These are phyloP conservation scores for Globisporangium canariense DNA, from an alignment of 352 stramenopile genomes.

Conservation along the genomic window DNA sequence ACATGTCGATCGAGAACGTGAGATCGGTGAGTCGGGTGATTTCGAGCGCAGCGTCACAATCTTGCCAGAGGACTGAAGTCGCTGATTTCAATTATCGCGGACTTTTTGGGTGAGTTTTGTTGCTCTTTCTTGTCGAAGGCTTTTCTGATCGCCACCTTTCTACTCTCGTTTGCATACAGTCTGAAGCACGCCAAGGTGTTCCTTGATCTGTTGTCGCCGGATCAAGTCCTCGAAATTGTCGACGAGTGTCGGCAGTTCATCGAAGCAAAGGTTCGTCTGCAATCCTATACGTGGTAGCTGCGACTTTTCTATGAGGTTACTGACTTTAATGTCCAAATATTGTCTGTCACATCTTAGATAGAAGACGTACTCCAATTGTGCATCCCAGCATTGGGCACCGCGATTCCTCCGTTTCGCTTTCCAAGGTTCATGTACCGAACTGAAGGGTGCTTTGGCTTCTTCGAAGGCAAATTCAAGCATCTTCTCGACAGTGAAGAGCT, in stretches of 20 bases:
- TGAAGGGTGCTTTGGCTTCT: constrained; percentile 70
- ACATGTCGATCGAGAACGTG: constrained; percentile 9
- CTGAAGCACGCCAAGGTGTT: constrained; percentile 24
- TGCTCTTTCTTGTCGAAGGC: not conserved
- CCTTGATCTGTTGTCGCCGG: constrained; percentile 25
- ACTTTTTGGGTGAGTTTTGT: constrained; percentile 14
- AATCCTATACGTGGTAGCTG: not conserved
- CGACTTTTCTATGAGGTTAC: not conserved
- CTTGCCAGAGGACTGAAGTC: not conserved
- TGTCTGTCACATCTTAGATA: constrained; percentile 29
- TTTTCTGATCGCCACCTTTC: not conserved
- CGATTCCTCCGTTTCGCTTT: constrained; percentile 73
- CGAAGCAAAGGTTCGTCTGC: constrained; percentile 30
- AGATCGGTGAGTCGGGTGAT: constrained; percentile 4
- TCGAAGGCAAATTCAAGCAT: constrained; percentile 79
- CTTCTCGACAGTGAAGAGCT: constrained; percentile 78
- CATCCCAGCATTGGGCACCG: constrained; percentile 58
- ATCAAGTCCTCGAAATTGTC: constrained; percentile 30
- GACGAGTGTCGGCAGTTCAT: constrained; percentile 32
- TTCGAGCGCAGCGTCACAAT: constrained; percentile 21
- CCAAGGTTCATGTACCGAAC: constrained; percentile 49
- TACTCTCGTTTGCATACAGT: not conserved
- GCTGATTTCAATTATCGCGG: not conserved
- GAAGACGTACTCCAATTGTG: constrained; percentile 69
- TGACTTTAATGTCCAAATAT: not conserved